These are phyloP conservation scores for Pleurotus tuoliensis DNA, from an alignment of 768 basidiomycete genomes.

Conservation along the genomic window DNA sequence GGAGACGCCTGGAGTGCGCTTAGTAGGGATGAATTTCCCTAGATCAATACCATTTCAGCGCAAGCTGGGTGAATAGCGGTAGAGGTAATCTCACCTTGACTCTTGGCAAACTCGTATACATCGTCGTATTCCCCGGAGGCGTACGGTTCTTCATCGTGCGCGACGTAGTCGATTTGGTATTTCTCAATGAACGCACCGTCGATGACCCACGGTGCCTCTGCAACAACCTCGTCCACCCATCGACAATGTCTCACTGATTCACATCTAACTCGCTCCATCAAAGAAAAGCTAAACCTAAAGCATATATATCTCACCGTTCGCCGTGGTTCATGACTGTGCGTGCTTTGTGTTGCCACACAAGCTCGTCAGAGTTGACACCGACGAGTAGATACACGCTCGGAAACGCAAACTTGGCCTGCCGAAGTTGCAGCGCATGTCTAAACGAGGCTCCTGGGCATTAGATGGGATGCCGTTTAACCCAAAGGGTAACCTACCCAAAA, in stretches of 20 bases:
- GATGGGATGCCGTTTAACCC: neutral
- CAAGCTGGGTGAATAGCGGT: neutral
- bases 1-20: conserved; percentile 91
- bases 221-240: conserved; percentile 93
- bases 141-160: conserved; percentile 94
- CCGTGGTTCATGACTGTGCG: conserved; percentile 83
- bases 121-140: conserved; percentile 75
- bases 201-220: conserved; percentile 90
- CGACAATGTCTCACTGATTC: conserved; percentile 94
- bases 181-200: conserved; percentile 78
- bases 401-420: conserved; percentile 95
- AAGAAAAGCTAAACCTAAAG: neutral
- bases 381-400: conserved; percentile 85
- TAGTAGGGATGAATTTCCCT: conserved; percentile 95
- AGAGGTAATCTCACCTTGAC: conserved; percentile 52
- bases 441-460: conserved; percentile 7
- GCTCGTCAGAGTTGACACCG: conserved; percentile 90
- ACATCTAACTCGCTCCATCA: conserved; percentile 41
- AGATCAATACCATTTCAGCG: neutral
- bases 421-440: conserved; percentile 92
- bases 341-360: conserved; percentile 76
- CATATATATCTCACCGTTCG: conserved; percentile 54
- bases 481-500: conserved; percentile 62
- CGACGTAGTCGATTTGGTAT: conserved; percentile 92
- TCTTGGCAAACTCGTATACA: conserved; percentile 80